Evolutionary conservation across 495 filamentous ascomycete genomes (phyloP).

Genomic region (Opeltia flavorubescens): DNA sequence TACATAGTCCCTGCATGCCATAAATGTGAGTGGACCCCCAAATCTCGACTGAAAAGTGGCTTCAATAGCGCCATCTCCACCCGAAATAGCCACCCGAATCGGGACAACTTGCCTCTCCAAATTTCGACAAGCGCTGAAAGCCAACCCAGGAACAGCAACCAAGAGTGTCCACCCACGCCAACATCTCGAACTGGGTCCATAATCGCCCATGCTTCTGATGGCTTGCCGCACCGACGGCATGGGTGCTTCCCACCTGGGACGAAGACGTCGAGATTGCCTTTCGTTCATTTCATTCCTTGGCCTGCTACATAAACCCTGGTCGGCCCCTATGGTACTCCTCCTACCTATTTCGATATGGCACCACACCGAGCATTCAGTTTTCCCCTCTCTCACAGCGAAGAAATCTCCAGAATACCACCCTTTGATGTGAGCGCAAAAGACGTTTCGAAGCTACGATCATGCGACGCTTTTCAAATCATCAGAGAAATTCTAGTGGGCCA

Average conservation of each 20-base stretch:
- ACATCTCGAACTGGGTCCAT: neutral
- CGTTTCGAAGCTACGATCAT: neutral
- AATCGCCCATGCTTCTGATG: neutral
- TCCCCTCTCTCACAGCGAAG: slow-evolving; percentile 1
- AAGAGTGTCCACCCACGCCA: neutral
- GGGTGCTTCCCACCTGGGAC: neutral
- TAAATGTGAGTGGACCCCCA: neutral
- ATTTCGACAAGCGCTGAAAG: neutral
- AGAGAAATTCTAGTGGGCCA: neutral
- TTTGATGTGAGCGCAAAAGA: neutral
- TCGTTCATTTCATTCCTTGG: neutral
- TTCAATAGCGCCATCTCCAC: neutral
- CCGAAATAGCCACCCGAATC: neutral
- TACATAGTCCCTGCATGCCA: no score
- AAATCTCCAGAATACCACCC: neutral
- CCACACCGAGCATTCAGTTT: slow-evolving; percentile 3
- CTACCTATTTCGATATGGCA: slow-evolving; percentile 1
- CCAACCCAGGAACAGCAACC: neutral
- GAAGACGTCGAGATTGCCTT: neutral
- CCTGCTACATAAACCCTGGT: neutral
- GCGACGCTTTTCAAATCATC: slow-evolving; percentile 5
- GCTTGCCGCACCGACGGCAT: neutral
- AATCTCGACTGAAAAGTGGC: neutral
- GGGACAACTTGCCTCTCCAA: neutral
- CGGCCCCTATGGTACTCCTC: neutral